Percentiles rank a stretch among this genome's conserved stretches.
These are phyloP conservation scores for Neobulgaria alba DNA, from an alignment of 2,329 filamentous ascomycete genomes.

Conservation along the genomic window DNA sequence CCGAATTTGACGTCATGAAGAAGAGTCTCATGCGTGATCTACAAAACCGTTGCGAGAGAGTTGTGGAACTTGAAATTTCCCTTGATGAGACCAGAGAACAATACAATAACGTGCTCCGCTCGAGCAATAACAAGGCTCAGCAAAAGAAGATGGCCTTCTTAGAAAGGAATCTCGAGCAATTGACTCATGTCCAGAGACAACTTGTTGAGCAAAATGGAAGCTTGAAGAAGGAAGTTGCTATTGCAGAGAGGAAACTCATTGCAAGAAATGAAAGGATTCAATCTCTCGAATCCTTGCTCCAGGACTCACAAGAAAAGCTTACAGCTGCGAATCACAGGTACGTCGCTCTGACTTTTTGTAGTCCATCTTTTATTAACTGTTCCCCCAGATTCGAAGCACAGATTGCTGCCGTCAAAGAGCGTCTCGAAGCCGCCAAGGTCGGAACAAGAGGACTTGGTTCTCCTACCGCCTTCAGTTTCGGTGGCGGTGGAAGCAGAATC, in stretches of 20 bases:
- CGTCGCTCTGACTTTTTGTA: slow-evolving; percentile 30
- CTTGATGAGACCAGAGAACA: slow-evolving; percentile 96
- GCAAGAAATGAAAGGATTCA: slow-evolving; percentile 95
- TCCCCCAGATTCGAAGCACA: slow-evolving; percentile 81
- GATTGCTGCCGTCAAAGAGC: slow-evolving; percentile 94
- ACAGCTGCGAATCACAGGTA: slow-evolving; percentile 96
- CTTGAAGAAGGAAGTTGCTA: slow-evolving; percentile 98
- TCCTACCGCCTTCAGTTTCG: slow-evolving; percentile 60
- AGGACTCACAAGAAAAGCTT: slow-evolving; percentile 97
- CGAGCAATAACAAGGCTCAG: slow-evolving; percentile 95
- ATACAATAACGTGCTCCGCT: slow-evolving; percentile 96
- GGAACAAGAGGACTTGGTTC: slow-evolving; percentile 76
- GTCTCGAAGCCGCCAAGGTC: slow-evolving; percentile 88
- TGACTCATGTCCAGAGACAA: slow-evolving; percentile 94
- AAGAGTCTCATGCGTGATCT: slow-evolving; percentile 98
- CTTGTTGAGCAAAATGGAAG: slow-evolving; percentile 96
- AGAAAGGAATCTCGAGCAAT: slow-evolving; percentile 93
- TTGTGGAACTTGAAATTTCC: slow-evolving; percentile 96
- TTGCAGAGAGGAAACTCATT: slow-evolving; percentile 94
- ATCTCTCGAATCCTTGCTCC: slow-evolving; percentile 81
- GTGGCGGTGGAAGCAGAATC: slow-evolving; percentile 54
- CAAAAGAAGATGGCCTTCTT: slow-evolving; percentile 99
- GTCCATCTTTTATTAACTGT: slow-evolving; percentile 12
- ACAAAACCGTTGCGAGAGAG: slow-evolving; percentile 95
- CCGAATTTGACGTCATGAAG: slow-evolving; percentile 99